Evolutionary conservation across 2,329 filamentous ascomycete species (phyloP), one percentile per base, ranked within the genome.

Genomic region (Fusarium guadeloupense): DNA sequence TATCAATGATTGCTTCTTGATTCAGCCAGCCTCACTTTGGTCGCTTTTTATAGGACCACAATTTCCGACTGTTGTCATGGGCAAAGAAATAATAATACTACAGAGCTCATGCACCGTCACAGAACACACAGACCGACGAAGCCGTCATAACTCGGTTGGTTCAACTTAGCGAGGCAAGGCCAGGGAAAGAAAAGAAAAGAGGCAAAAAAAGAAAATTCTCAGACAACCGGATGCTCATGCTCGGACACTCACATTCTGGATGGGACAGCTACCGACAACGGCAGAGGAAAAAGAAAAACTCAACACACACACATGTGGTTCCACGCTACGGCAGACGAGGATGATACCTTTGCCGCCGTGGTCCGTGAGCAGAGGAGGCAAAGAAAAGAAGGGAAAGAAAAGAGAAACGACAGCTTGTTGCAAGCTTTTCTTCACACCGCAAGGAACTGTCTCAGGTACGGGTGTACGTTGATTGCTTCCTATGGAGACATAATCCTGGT

Each of bases 251-350:
- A 5, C 23, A 48, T 54, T 58, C 42, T 33, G 16, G 19, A 40
- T 33, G 40, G 43, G 40, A 55, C 53, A 70, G 66, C 67, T 70
- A 69, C 68, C 67, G 68, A 44, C 44, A 44, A 47, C 54, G 48
- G 53, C 48, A 64, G 26, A 46, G 28, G 37, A 46, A 66, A 66
- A 69, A 67, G 50, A 56, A 70, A 59, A 26, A 34, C 43, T 51
- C 45, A 41, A 34, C 31, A 33, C 43, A 59, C 52, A 43, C 42
- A 59, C 54, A 43, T 62, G 43, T 59, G 58, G 61, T 63, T 52
- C 64, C 58, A 65, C 51, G 53, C 49, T 56, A 54, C 40, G 47
- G 42, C 40, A 39, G 44, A 38, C 45, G 49, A 60, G 54, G 55
- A 40, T 57, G 56, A 64, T 53, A 25, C 44, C 53, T 56, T 59